phyloP scores from a whole-genome alignment of 768 basidiomycete genomes.

The Baorangia bicolor region DNA sequence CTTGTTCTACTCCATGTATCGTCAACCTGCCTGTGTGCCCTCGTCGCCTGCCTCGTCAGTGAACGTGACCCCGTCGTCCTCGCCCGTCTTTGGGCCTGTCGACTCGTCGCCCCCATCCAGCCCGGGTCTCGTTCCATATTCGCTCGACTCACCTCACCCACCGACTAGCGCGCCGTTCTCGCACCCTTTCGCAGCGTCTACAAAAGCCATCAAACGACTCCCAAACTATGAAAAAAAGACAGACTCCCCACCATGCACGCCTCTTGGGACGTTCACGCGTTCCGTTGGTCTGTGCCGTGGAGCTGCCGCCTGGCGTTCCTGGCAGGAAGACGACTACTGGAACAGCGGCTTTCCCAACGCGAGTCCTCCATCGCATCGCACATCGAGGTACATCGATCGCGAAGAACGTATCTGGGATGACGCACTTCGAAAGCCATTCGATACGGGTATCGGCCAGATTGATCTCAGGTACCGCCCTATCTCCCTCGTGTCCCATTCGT shows the following conservation, averaged over 20 bases:
- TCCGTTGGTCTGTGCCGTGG: slow-evolving; percentile 15
- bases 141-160: slow-evolving; percentile 34
- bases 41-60: slow-evolving; percentile 14
- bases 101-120: slow-evolving; percentile 41
- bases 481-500: slow-evolving; percentile 1
- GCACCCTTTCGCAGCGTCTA: slow-evolving; percentile 62
- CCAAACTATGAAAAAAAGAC: slow-evolving; percentile 45
- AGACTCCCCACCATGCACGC: slow-evolving; percentile 21
- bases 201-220: slow-evolving; percentile 43
- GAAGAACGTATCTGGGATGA: slow-evolving; percentile 49
- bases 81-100: slow-evolving; percentile 39
- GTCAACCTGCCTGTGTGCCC: neutral
- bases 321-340: slow-evolving; percentile 28
- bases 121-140: slow-evolving; percentile 25
- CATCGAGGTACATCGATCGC: slow-evolving; percentile 22
- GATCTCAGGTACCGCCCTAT: slow-evolving; percentile 49
- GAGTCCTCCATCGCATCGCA: slow-evolving; percentile 11
- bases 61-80: slow-evolving; percentile 50
- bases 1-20: slow-evolving; percentile 10
- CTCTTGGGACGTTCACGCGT: slow-evolving; percentile 20
- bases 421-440: slow-evolving; percentile 43
- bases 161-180: slow-evolving; percentile 9
- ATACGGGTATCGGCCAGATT: slow-evolving; percentile 49
- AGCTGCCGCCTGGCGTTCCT: slow-evolving; percentile 14
- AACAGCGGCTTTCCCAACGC: slow-evolving; percentile 7